Conservation (phyloP, 345 rosid genomes). For the Eucalyptus curtisii region DNA sequence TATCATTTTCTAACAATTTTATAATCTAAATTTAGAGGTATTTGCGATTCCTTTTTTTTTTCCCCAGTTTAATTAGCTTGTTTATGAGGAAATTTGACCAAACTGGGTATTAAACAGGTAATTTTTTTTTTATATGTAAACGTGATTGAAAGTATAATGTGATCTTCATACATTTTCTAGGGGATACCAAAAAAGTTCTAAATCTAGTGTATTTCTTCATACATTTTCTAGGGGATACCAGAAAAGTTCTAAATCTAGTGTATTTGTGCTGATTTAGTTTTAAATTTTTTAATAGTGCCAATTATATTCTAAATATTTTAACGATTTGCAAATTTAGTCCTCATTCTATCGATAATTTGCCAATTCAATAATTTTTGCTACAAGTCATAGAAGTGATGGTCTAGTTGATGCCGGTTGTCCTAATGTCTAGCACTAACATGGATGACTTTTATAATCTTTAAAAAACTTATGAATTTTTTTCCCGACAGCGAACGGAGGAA, state of each 20-base stretch:
- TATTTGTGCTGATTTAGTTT: neutral
- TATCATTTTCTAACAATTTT: neutral
- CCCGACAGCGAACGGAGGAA: rapidly evolving
- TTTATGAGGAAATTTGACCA: neutral
- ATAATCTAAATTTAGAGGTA: neutral
- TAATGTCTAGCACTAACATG: no score
- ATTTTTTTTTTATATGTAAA: neutral
- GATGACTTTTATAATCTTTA: no score
- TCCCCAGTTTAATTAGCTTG: neutral
- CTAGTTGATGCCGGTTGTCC: rapidly evolving
- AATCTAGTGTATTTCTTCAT: neutral
- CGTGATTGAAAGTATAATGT: neutral
- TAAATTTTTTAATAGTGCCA: neutral
- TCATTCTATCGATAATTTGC: neutral
- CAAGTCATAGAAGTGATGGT: neutral
- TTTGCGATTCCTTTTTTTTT: neutral
- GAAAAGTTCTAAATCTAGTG: neutral
- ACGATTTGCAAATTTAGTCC: neutral
- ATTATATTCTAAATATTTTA: neutral
- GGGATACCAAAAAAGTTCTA: neutral
- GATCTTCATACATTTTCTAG: neutral
- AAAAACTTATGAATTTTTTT: no score
- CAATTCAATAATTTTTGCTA: neutral
- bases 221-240: neutral
- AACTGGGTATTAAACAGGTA: neutral